Evolutionary conservation across 441 rosid genomes (phyloP).

Genomic region (Gossypium aridum): DNA sequence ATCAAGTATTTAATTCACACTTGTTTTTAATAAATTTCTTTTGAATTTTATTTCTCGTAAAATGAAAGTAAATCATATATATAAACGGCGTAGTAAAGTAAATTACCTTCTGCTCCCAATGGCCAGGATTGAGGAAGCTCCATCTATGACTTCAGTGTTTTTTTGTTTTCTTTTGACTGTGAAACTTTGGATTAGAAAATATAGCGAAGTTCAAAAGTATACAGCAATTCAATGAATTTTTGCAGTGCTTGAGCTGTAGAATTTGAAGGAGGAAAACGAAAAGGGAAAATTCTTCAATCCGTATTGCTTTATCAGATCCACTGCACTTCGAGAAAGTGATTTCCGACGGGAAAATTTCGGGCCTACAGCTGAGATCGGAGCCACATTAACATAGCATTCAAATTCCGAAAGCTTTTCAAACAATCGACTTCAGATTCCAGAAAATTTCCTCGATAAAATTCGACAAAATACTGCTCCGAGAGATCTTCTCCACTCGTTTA

Average conservation of each 20-base stretch:
- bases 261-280: not conserved
- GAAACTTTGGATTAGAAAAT: not conserved
- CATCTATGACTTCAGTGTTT: constrained; percentile 32
- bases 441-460: not conserved
- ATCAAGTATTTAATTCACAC: not conserved
- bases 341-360: not conserved
- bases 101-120: constrained; percentile 64
- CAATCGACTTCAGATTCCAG: constrained; percentile 5
- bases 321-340: not conserved
- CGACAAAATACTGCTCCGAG: not conserved
- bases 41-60: not conserved
- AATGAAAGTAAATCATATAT: not conserved
- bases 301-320: constrained; percentile 26
- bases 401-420: not conserved
- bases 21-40: not conserved
- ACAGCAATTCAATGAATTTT: constrained; percentile 3
- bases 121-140: constrained; percentile 78
- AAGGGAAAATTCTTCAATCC: not conserved
- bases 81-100: not conserved
- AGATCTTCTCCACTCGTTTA: constrained; percentile 9
- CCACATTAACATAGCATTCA: constrained; percentile 22
- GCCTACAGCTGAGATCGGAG: constrained; percentile 33
- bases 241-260: not conserved
- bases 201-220: not conserved
- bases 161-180: not conserved